A percentile compares a stretch with the other conserved stretches of the same genome.
Evolutionary conservation across 306 rosid genomes (phyloP).

Genomic region (Castanospermum australe): DNA sequence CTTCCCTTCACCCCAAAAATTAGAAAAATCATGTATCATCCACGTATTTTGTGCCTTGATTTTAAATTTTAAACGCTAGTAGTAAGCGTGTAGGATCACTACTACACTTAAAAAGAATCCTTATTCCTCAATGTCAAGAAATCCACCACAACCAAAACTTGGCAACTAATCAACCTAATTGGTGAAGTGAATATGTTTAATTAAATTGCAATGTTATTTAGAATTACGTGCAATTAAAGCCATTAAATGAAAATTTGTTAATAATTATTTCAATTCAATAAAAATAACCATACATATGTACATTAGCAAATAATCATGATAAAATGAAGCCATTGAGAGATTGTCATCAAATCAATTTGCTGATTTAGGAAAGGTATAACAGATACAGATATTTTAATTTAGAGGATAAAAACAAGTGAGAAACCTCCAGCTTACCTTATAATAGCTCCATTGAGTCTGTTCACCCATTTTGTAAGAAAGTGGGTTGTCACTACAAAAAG

Average conservation of each 20-base stretch:
- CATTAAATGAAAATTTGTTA: background rate
- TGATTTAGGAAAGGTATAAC: background rate
- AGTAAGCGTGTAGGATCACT: background rate
- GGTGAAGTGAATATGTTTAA: too few species aligned
- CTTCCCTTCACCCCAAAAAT: background rate
- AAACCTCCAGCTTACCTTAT: slow-evolving; percentile 46
- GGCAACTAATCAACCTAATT: background rate
- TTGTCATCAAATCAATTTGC: background rate
- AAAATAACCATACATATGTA: background rate
- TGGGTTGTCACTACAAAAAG: slow-evolving; percentile 74
- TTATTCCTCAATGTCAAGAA: background rate
- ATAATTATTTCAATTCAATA: background rate
- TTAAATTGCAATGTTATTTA: background rate
- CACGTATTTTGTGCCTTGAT: background rate
- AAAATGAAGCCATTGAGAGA: background rate
- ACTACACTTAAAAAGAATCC: background rate
- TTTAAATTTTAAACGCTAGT: background rate
- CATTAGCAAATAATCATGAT: background rate
- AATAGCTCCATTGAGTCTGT: slow-evolving; percentile 61
- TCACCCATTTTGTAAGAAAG: slow-evolving; percentile 62
- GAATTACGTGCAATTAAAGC: background rate
- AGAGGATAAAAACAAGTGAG: background rate
- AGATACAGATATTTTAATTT: background rate
- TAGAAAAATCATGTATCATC: background rate
- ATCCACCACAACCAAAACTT: background rate